These are phyloP conservation scores for Hirschioporus abietinus DNA, from an alignment of 768 basidiomycete genomes.

Conservation along the genomic window DNA sequence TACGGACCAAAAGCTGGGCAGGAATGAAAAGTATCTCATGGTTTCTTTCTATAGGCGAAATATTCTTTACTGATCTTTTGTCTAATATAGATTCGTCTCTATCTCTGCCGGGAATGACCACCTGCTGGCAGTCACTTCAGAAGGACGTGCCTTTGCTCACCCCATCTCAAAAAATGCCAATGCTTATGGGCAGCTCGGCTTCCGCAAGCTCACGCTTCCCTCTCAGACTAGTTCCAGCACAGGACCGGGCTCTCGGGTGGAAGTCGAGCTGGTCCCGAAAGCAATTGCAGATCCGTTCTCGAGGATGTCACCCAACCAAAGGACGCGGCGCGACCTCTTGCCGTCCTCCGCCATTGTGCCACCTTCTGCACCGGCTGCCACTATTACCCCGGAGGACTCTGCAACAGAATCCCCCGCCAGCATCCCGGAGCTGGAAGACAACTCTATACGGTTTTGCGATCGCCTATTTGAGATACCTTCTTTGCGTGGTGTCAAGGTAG, in stretches of 20 bases:
- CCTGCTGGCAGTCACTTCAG: conserved; percentile 63
- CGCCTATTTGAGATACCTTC: conserved; percentile 73
- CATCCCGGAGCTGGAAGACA: conserved; percentile 24
- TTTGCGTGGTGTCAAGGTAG: conserved; percentile 55
- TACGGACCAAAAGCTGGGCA: conserved; percentile 46
- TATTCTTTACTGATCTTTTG: neutral
- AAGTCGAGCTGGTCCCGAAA: conserved; percentile 53
- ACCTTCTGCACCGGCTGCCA: conserved; percentile 7
- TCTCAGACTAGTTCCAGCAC: conserved; percentile 24
- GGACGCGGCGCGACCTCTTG: conserved; percentile 17
- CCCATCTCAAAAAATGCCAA: conserved; percentile 75
- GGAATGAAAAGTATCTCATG: conserved; percentile 59
- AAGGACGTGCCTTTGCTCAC: conserved; percentile 73
- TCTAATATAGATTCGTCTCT: conserved; percentile 51
- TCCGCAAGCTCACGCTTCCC: conserved; percentile 54
- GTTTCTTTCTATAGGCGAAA: neutral
- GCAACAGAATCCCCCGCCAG: conserved; percentile 24
- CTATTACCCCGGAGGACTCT: too few relatives aligned
- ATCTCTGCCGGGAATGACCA: conserved; percentile 72
- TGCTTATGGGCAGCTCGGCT: conserved; percentile 77
- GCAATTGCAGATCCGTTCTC: conserved; percentile 45
- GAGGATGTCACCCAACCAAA: conserved; percentile 38
- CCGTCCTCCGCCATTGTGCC: conserved; percentile 25
- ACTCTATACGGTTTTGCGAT: conserved; percentile 59
- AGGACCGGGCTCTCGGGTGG: conserved; percentile 16